Evolutionary conservation across 2,329 filamentous ascomycete genomes (phyloP), one percentile per base, ranked within the genome.

Genomic region (Alternaria atra): DNA sequence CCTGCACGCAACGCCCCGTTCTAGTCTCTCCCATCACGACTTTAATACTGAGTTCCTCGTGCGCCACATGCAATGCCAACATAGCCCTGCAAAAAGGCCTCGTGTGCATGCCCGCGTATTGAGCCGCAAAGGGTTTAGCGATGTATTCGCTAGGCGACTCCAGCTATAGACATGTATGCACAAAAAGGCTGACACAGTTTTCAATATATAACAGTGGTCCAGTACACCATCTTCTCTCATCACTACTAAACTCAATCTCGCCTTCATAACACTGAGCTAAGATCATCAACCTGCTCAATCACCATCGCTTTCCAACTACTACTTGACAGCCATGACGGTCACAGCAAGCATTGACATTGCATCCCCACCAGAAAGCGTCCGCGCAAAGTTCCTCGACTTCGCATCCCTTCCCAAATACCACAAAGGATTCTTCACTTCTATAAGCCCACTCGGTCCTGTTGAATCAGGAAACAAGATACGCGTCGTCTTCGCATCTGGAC

Each of bases 371-470:
- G 34, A 48, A 1, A 52, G 17, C 0, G 68, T 71, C 2, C 57
- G 68, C 30, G 56, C 44, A 51, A 70, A 67, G 60, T 63, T 66
- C 52, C 61, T 67, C n/a, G 63, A 63, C 59, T 69, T 66, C 48
- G 50, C 27, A 12, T 47, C 48, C n/a, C 29, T 66, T 17, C 43
- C 58, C 37, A 40, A 37, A 8, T 68, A 67, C 39, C 59, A 63
- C 48, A 52, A 37, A 4, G 42, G 39, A 39, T 66, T 70, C 58
- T 66, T 71, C 54, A 55, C 32, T 29, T 62, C 69, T 37, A 62
- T 66, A 37, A 54, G 55, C 20, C 69, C 69, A 20, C 50, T 62
- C 32, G 60, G 48, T 32, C 53, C 67, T 8, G 52, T 55, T 34
- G 55, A 52, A 29, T 61, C 62, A 5, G 46, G 46, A 30, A 58